Evolutionary conservation across 345 rosid genomes (phyloP).

Genomic region (Mangifera indica): DNA sequence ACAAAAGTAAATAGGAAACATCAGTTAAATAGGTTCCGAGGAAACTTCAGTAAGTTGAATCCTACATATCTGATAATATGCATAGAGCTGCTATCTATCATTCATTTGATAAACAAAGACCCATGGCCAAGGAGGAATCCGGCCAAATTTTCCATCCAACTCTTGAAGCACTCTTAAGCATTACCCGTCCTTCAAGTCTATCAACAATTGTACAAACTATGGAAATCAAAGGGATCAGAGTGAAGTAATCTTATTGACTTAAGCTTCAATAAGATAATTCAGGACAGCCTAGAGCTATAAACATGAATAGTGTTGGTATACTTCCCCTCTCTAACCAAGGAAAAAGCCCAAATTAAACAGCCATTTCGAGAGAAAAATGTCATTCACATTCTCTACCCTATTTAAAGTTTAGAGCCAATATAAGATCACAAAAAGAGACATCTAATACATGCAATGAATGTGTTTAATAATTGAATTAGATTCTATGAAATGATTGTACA

Average conservation of each 20-base stretch:
- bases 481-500: not conserved
- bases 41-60: not conserved
- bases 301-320: too few species aligned
- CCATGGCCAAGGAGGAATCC: not conserved
- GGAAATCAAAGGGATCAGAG: not conserved
- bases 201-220: not conserved
- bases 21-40: not conserved
- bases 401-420: not conserved
- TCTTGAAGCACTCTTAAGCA: not conserved
- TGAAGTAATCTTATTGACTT: not conserved
- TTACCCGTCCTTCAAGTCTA: not conserved
- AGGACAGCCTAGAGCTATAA: not conserved
- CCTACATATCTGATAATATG: not conserved
- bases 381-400: not conserved
- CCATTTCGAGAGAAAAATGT: not conserved
- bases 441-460: not conserved
- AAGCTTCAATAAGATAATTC: not conserved
- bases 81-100: not conserved
- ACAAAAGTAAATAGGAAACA: not conserved
- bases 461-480: not conserved
- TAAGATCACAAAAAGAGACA: not conserved
- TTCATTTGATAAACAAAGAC: not conserved
- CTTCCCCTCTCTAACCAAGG: too few species aligned
- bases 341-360: not conserved
- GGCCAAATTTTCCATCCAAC: not conserved